A percentile compares a stretch with the other conserved stretches of the same genome.
Conservation (phyloP, 805 yeast species). For the Metschnikowia chrysomelidarum region DNA sequence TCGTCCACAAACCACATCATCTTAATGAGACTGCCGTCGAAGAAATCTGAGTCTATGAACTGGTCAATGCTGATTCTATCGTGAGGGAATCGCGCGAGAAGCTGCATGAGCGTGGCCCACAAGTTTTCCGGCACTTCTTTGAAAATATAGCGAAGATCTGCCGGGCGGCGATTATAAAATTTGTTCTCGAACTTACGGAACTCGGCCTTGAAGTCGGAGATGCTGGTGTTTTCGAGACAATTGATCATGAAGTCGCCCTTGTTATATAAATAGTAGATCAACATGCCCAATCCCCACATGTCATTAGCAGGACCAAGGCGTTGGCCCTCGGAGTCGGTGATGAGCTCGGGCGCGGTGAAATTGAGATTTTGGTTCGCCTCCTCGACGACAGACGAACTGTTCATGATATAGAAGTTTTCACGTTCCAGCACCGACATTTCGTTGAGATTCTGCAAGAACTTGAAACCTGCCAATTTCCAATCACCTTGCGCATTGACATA, state of each 20-base stretch:
- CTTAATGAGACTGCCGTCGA: slow-evolving; percentile 79
- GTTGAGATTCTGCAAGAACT: slow-evolving; percentile 45
- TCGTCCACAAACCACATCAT: slow-evolving; percentile 82
- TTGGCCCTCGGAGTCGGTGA: slow-evolving; percentile 52
- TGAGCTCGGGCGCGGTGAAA: slow-evolving; percentile 82
- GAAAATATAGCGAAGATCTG: slow-evolving; percentile 43
- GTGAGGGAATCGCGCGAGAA: slow-evolving; percentile 56
- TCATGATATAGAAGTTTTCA: slow-evolving; percentile 64
- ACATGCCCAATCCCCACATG: slow-evolving; percentile 77
- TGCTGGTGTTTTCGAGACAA: slow-evolving; percentile 47
- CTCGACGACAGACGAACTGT: slow-evolving; percentile 75
- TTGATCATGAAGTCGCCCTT: slow-evolving; percentile 43
- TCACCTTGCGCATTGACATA: slow-evolving; percentile 82
- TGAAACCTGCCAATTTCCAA: slow-evolving; percentile 87
- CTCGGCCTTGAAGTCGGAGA: slow-evolving; percentile 59
- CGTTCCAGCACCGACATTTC: slow-evolving; percentile 47
- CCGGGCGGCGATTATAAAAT: slow-evolving; percentile 38
- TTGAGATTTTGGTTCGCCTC: slow-evolving; percentile 70
- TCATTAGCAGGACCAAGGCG: slow-evolving; percentile 67
- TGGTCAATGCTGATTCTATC: slow-evolving; percentile 61
- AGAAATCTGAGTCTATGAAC: slow-evolving; percentile 68
- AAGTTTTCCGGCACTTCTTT: slow-evolving; percentile 59
- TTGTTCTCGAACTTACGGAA: slow-evolving; percentile 45
- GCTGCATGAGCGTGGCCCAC: slow-evolving; percentile 46
- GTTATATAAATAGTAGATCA: slow-evolving; percentile 70